Conservation (phyloP, 306 rosid genomes). For the Luffa acutangula region DNA sequence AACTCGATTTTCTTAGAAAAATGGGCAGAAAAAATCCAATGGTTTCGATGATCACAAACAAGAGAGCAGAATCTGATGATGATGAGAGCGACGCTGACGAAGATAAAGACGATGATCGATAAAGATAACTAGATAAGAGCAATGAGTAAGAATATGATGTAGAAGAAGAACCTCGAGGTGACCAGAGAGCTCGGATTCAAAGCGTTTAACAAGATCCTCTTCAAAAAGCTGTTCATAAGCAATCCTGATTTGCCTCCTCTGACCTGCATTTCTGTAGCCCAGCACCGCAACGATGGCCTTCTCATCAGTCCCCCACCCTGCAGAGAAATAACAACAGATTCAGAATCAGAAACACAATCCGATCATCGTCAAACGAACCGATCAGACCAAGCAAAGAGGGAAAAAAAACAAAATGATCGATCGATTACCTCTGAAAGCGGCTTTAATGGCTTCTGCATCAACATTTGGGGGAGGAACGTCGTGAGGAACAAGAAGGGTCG, state of each 20-base stretch:
- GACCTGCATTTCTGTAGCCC: slow-evolving; percentile 51
- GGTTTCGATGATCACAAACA: background rate
- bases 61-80: background rate
- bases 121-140: background rate
- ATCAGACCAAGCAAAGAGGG: background rate
- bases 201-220: slow-evolving; percentile 81
- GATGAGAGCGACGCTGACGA: background rate
- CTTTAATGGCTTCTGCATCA: slow-evolving; percentile 57
- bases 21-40: background rate
- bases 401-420: background rate
- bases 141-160: background rate
- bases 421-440: slow-evolving; percentile 32
- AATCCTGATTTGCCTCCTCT: slow-evolving; percentile 54
- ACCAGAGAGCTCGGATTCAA: slow-evolving; percentile 73
- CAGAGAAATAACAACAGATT: background rate
- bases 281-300: slow-evolving; percentile 47
- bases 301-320: slow-evolving; percentile 89
- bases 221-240: slow-evolving; percentile 47
- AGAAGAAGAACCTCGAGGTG: slow-evolving; percentile 53
- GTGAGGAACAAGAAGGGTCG: slow-evolving; percentile 33
- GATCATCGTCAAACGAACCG: background rate
- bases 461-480: slow-evolving; percentile 28
- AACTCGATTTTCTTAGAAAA: background rate
- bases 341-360: background rate
- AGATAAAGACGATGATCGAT: background rate